phyloP scores from a whole-genome alignment of 208 protist species.

The Leishmania tropica region DNA sequence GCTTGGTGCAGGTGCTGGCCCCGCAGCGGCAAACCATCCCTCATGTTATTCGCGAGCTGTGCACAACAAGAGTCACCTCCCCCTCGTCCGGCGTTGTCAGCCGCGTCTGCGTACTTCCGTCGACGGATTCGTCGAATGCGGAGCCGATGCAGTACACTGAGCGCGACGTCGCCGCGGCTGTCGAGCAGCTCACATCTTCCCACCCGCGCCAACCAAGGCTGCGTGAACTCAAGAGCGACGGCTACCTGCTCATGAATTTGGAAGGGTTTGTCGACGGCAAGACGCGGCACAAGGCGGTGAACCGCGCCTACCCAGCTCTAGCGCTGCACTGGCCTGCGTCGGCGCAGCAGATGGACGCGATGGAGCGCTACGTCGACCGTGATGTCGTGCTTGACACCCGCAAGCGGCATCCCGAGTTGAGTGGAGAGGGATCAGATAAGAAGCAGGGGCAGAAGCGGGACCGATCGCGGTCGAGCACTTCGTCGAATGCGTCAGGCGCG shows the following conservation, averaged over 20 bases:
- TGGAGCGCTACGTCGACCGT: slow-evolving; percentile 45
- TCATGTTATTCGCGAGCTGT: slow-evolving; percentile 12
- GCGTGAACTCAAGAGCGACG: slow-evolving; percentile 48
- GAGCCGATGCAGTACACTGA: slow-evolving; percentile 20
- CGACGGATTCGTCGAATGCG: not conserved
- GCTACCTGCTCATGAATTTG: slow-evolving; percentile 55
- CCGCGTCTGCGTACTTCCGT: not conserved
- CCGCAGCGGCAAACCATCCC: slow-evolving; percentile 15
- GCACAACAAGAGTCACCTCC: not conserved
- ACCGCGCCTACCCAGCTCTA: slow-evolving; percentile 52
- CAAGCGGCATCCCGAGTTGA: slow-evolving; percentile 33
- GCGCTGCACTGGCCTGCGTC: slow-evolving; percentile 32
- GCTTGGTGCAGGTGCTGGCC: slow-evolving; percentile 24
- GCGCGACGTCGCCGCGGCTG: slow-evolving; percentile 18
- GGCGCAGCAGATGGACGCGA: slow-evolving; percentile 22
- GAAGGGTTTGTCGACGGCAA: slow-evolving; percentile 49
- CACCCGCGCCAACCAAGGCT: slow-evolving; percentile 21
- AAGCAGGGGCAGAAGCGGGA: slow-evolving; percentile 5
- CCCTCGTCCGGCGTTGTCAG: not conserved
- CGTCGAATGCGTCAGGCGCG: not conserved
- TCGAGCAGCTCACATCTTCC: slow-evolving; percentile 20
- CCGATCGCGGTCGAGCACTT: slow-evolving; percentile 14
- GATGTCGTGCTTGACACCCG: slow-evolving; percentile 35
- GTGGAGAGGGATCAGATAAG: not conserved
- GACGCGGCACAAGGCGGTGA: slow-evolving; percentile 47